Evolutionary conservation across 169 alveolate species (phyloP).

Genomic region (Plasmodium adleri): DNA sequence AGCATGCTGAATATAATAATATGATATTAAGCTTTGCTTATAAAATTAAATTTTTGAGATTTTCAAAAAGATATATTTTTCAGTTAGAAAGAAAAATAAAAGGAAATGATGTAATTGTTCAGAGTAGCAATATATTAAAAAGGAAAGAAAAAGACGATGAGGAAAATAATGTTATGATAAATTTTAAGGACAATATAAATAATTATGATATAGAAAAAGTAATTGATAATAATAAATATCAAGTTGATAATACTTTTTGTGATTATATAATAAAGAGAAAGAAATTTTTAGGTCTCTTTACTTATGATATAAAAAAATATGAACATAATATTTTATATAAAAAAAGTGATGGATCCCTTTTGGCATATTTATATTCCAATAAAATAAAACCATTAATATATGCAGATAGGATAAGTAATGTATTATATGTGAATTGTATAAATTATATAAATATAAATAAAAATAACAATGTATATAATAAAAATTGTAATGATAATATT

Average conservation of each 20-base stretch:
- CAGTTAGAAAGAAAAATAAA: too few species aligned
- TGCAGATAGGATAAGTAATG: constrained; percentile 42
- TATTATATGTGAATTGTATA: background rate
- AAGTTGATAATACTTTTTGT: constrained; percentile 27
- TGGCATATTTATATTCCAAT: constrained; percentile 42
- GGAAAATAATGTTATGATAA: background rate
- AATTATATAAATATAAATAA: background rate
- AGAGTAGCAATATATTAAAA: too few species aligned
- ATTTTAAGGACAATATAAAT: constrained; percentile 1
- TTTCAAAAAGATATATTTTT: too few species aligned
- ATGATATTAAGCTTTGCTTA: too few species aligned
- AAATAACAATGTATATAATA: background rate
- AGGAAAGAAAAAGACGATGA: too few species aligned
- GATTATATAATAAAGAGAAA: constrained; percentile 24
- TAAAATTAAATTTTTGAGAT: too few species aligned
- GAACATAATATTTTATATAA: constrained; percentile 25
- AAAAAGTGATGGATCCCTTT: constrained; percentile 45
- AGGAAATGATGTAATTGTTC: too few species aligned
- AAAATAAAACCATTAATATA: constrained; percentile 14
- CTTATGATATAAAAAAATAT: constrained; percentile 29
- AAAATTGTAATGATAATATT: too few species aligned
- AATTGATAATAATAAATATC: background rate
- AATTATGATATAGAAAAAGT: background rate
- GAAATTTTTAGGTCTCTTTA: constrained; percentile 8
- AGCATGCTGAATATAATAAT: too few species aligned